phyloP scores from a whole-genome alignment of 768 basidiomycete genomes.

The Macrolepiota fuliginosa region DNA sequence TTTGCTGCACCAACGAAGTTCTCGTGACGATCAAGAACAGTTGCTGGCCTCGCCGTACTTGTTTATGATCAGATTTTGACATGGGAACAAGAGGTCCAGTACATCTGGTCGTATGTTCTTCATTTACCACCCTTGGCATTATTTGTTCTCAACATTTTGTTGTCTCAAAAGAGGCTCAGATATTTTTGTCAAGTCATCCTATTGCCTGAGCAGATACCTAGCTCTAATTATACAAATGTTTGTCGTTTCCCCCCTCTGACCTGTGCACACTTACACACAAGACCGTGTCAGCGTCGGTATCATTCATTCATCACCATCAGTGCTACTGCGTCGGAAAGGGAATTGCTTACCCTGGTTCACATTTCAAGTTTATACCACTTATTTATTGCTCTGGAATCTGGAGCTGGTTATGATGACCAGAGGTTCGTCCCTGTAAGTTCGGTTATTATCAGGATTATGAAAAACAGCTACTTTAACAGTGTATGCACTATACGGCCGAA shows the following conservation, averaged over 20 bases:
- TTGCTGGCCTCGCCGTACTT: neutral
- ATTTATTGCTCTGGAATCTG: neutral
- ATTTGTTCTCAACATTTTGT: too few relatives aligned
- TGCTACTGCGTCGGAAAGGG: neutral
- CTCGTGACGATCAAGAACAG: neutral
- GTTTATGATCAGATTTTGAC: neutral
- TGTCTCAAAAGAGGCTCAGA: neutral
- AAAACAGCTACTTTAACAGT: neutral
- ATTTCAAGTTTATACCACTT: neutral
- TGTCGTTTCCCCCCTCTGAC: neutral
- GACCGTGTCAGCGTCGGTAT: neutral
- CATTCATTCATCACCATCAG: neutral
- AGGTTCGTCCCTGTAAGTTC: neutral
- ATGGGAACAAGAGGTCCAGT: conserved; percentile 1
- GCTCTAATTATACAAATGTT: neutral
- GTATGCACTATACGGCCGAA: neutral
- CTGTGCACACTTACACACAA: neutral
- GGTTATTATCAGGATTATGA: neutral
- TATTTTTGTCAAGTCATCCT: neutral
- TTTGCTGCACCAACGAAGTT: neutral
- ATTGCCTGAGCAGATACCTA: neutral
- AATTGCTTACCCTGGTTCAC: neutral
- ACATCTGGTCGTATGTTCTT: neutral
- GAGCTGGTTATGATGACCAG: conserved; percentile 3
- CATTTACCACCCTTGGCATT: neutral